Percentiles rank a stretch among this genome's conserved stretches.
Conservation (phyloP, 257 asterid genomes). For the Solanum neorickii region DNA sequence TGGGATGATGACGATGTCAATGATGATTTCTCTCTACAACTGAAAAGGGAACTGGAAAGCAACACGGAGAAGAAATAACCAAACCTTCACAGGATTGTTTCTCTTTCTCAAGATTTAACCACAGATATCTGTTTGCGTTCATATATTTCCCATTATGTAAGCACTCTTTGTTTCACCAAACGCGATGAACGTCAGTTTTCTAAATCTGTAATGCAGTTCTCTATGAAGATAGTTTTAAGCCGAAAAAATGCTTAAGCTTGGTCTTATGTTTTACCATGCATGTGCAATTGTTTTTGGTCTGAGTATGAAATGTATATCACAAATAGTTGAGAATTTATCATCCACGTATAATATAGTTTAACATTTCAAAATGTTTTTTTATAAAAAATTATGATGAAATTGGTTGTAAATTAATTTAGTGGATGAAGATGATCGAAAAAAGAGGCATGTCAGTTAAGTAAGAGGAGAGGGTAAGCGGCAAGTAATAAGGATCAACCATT, state of each 20-base stretch:
- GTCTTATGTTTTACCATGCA: neutral
- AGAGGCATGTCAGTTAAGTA: neutral
- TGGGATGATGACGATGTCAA: constrained; percentile 24
- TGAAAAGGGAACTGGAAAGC: constrained; percentile 12
- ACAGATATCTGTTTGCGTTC: neutral
- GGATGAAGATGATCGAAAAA: neutral
- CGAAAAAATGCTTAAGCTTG: too few species aligned
- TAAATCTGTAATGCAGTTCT: neutral
- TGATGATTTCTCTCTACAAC: constrained; percentile 17
- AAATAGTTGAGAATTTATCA: neutral
- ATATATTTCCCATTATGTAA: neutral
- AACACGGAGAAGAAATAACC: neutral
- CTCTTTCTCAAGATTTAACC: neutral
- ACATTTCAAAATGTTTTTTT: neutral
- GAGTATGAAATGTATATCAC: neutral
- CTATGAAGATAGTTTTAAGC: neutral
- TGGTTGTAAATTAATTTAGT: neutral
- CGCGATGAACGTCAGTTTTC: neutral
- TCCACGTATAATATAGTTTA: neutral
- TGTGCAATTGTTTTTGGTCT: neutral
- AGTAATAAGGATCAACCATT: neutral
- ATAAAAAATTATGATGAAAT: neutral
- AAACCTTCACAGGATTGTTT: neutral
- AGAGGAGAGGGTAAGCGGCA: neutral
- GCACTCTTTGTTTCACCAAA: neutral